Base-by-base conservation (phyloP, 106 monocot genomes). In the Dioscorea alata region DNA sequence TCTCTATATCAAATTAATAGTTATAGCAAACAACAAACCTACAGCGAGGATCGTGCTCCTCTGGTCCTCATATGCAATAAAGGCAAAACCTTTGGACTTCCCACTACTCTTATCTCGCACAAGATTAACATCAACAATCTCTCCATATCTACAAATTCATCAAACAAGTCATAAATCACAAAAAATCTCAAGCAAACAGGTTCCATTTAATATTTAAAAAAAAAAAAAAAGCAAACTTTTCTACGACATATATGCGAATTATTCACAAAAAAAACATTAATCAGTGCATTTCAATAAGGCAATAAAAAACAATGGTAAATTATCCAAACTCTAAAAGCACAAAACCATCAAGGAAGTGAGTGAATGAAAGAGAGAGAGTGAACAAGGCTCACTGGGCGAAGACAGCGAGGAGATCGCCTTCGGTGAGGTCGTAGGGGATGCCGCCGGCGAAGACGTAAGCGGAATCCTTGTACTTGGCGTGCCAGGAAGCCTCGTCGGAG, bases 391-490 rank as follows among this genome's bases (percentile, higher is more conserved):
- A 95, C 91, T 96, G 91, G 25, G 95, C 75, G 35, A 96, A 96
- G 34, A 96, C 88, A 61, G 95, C 91, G 54, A 96, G 80, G 54
- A 96, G 82, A 54, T 96, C 95, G 23, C 95, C 95, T 69, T 91
- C 95, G 53, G 91, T 91, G 86, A 96, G 95, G 33, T 96, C 86
- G 68, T 74, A 96, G 60, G 95, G 82, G 77, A 96, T 82, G 48
- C 95, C 88, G 31, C 95, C 95, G 63, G 88, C 80, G 73, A 84
- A 96, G 56, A 96, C 60, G 54, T 96, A 96, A 59, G 95, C 95
- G n/a, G 95, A 96, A 57, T 91, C 95, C 80, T 86, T 96, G 86
- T 88, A 96, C 63, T 86, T 86, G 57, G 88, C 88, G 67, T 96
- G 91, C 95, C 95, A 96, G 6, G 95, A 96, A 7, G 88, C 95